These are phyloP conservation scores for Quercus wislizeni DNA, from an alignment of 306 rosid genomes.

Conservation along the genomic window DNA sequence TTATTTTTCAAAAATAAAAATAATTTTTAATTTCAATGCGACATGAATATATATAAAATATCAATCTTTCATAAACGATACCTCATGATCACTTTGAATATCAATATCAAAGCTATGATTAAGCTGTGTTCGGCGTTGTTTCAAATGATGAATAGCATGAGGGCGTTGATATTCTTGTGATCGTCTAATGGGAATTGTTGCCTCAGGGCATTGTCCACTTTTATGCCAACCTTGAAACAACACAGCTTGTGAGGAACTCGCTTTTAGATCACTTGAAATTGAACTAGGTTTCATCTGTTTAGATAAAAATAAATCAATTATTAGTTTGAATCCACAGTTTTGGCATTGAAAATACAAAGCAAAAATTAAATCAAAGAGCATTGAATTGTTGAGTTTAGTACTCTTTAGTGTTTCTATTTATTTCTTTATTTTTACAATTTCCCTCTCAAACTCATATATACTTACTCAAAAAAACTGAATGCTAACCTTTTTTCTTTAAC, in stretches of 20 bases:
- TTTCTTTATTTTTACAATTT: no score
- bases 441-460: no score
- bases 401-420: no score
- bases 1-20: no score
- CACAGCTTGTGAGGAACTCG: background rate
- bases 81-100: constrained; percentile 4
- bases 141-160: background rate
- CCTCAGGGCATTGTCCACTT: constrained; percentile 22
- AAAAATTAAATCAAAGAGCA: no score
- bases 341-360: no score
- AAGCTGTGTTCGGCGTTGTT: background rate
- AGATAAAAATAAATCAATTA: background rate
- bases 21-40: no score
- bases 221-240: constrained; percentile 6
- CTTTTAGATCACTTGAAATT: background rate
- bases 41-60: no score
- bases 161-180: background rate
- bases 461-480: no score
- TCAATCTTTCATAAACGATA: background rate
- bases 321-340: no score
- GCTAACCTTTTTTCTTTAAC: no score
- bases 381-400: no score
- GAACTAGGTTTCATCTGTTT: constrained; percentile 9
- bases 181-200: constrained; percentile 22
- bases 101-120: background rate